Conservation (phyloP, 495 filamentous ascomycete genomes). For the Penicillium psychrofluorescens region DNA sequence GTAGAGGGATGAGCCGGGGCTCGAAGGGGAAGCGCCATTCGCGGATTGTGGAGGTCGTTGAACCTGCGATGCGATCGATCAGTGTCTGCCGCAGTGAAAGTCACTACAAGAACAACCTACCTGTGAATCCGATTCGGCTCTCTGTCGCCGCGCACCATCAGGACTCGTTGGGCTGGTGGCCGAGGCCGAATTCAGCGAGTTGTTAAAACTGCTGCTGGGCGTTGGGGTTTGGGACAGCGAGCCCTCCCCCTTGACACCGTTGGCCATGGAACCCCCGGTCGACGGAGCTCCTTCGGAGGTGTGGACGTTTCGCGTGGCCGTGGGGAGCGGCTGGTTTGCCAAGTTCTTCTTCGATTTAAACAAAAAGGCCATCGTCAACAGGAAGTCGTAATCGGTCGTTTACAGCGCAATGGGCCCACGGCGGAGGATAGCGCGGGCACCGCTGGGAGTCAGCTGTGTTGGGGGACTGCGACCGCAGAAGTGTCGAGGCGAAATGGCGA, state of each 20-base stretch:
- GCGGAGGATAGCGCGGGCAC: conserved; percentile 6
- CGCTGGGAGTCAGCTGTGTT: too few relatives aligned
- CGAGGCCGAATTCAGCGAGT: conserved; percentile 54
- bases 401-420: conserved; percentile 13
- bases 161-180: conserved; percentile 43
- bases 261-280: conserved; percentile 18
- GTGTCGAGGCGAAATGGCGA: conserved; percentile 3
- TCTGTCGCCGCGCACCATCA: conserved; percentile 45
- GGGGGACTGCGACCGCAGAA: neutral
- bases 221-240: conserved; percentile 45
- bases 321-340: conserved; percentile 37
- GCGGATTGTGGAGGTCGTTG: conserved; percentile 26
- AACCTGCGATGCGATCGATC: conserved; percentile 9
- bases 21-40: conserved; percentile 32
- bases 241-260: conserved; percentile 36
- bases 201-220: conserved; percentile 57
- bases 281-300: conserved; percentile 38
- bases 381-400: conserved; percentile 34
- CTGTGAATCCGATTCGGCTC: conserved; percentile 45
- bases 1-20: conserved; percentile 61
- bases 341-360: conserved; percentile 49
- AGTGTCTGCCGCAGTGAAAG: neutral
- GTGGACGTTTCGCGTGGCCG: conserved; percentile 45
- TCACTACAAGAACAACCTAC: conserved; percentile 22
- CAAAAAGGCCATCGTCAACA: conserved; percentile 48